A percentile compares a stretch with the other conserved stretches of the same genome.
phyloP scores from a whole-genome alignment of 1,284 basidiomycete genomes.

The Coniferiporia weirii region DNA sequence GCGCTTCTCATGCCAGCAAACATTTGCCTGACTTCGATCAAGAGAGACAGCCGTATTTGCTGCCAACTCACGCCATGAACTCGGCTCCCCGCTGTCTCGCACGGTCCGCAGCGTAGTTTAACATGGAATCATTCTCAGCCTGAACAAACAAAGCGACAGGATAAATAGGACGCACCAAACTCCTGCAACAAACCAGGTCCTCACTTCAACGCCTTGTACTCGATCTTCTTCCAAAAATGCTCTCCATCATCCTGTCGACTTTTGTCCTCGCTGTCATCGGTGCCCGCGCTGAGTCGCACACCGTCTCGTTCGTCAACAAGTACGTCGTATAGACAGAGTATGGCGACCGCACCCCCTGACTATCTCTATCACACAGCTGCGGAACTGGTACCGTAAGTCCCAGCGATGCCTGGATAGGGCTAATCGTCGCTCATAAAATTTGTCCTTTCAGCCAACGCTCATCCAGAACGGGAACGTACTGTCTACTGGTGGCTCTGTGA shows the following conservation, averaged over 20 bases:
- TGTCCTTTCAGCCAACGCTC: slow-evolving; percentile 17
- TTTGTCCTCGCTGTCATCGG: slow-evolving; percentile 3
- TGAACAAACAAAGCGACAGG: neutral
- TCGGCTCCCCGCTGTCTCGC: no score
- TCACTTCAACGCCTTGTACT: neutral
- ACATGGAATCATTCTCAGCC: no score
- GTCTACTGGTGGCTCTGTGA: slow-evolving; percentile 19
- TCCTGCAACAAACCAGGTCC: neutral
- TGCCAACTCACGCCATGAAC: no score
- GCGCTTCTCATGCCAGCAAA: no score
- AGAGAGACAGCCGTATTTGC: no score
- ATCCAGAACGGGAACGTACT: slow-evolving; percentile 20
- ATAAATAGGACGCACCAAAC: neutral
- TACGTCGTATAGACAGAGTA: slow-evolving; percentile 12
- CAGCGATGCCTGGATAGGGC: neutral
- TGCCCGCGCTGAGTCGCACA: slow-evolving; percentile 26
- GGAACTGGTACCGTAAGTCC: slow-evolving; percentile 29
- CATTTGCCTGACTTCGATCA: no score
- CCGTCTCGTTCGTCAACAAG: slow-evolving; percentile 27
- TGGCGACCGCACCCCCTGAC: slow-evolving; percentile 8
- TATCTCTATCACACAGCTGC: slow-evolving; percentile 25
- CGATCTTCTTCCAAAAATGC: neutral
- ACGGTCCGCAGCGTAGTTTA: no score
- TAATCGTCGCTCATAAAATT: neutral
- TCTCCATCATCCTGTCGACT: neutral